phyloP scores from a whole-genome alignment of 2,329 filamentous ascomycete species.

The Trichoderma asperellum region DNA sequence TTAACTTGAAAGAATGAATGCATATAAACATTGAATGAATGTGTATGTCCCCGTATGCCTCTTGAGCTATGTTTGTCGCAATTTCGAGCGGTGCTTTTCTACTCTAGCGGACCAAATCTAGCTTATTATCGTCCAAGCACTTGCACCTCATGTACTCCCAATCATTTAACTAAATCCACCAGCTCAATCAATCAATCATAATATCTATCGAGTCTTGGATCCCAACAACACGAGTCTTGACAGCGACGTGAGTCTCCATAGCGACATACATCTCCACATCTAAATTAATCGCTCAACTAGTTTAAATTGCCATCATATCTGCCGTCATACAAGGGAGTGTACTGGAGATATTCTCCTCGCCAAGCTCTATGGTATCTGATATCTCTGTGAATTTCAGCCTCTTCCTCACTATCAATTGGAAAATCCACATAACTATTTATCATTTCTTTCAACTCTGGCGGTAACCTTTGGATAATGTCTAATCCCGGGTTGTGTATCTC shows the following conservation, averaged over 20 bases:
- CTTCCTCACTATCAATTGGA: slow-evolving; percentile 30
- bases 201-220: neutral
- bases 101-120: neutral
- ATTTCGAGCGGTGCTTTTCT: neutral
- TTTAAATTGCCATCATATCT: too few relatives aligned
- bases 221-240: neutral
- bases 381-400: slow-evolving; percentile 30
- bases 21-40: slow-evolving; percentile 25
- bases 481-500: neutral
- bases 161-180: neutral
- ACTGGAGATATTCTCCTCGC: neutral
- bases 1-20: slow-evolving; percentile 21
- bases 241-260: too few relatives aligned
- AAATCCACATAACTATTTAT: slow-evolving; percentile 34
- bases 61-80: neutral
- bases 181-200: neutral
- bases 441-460: slow-evolving; percentile 34
- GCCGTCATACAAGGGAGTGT: neutral
- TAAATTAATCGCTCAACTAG: too few relatives aligned
- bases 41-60: neutral
- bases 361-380: neutral
- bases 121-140: neutral
- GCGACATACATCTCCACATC: too few relatives aligned
- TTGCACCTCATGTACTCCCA: neutral
- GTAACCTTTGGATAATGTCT: slow-evolving; percentile 25